A percentile compares a stretch with the other conserved stretches of the same genome.
phyloP scores from a whole-genome alignment of 2,329 filamentous ascomycete species.

The Neocatenulostroma microsporum region DNA sequence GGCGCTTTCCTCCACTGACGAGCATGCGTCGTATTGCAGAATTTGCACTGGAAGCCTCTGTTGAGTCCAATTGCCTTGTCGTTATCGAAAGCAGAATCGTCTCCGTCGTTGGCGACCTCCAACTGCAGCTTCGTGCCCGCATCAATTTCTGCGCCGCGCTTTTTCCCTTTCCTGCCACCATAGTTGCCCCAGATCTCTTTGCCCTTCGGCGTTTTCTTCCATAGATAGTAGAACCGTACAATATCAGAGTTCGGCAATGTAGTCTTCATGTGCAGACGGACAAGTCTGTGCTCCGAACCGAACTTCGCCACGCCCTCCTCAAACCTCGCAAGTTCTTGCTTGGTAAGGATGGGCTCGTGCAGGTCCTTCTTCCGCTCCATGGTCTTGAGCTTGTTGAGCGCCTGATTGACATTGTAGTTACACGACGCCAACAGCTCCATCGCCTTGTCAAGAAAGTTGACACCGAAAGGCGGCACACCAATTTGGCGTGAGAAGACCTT shows the following conservation, averaged over 20 bases:
- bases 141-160: conserved; percentile 58
- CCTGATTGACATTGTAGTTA: conserved; percentile 62
- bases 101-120: conserved; percentile 83
- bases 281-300: conserved; percentile 77
- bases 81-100: conserved; percentile 92
- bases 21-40: conserved; percentile 71
- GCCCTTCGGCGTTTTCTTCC: conserved; percentile 89
- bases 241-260: conserved; percentile 65
- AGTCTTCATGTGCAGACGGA: conserved; percentile 79
- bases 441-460: conserved; percentile 82
- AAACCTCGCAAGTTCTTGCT: conserved; percentile 78
- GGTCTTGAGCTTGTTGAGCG: conserved; percentile 61
- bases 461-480: conserved; percentile 66
- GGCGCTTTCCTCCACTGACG: conserved; percentile 90
- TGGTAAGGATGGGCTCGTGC: conserved; percentile 73
- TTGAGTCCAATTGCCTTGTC: conserved; percentile 75
- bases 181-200: conserved; percentile 85
- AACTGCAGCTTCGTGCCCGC: conserved; percentile 71
- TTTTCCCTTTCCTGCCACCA: conserved; percentile 80
- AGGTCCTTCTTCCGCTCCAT: conserved; percentile 62
- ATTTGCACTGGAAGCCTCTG: conserved; percentile 85
- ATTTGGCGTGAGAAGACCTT: conserved; percentile 57
- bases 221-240: conserved; percentile 91
- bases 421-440: conserved; percentile 64
- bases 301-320: conserved; percentile 86